Base-by-base conservation (phyloP, 2,329 filamentous ascomycete species). In the Pestalotiopsis sp. region DNA sequence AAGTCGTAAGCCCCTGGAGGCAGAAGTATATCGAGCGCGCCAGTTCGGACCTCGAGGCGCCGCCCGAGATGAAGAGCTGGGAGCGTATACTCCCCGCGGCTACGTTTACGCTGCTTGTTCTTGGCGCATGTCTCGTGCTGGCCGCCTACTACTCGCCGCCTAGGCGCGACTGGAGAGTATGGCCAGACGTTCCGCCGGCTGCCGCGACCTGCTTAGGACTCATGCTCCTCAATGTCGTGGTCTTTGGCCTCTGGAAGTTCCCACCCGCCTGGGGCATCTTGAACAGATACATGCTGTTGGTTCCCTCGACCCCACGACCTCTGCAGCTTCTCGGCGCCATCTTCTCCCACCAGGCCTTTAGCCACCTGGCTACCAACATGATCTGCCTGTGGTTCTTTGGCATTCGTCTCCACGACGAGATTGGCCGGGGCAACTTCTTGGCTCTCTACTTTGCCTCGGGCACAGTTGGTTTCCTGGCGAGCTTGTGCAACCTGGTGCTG, bases 401-500 rank as follows among this genome's bases (percentile, higher is more conserved):
- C 27, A 86, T 86, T 11, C 83, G 86, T 1, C 82, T 94, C 41
- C 91, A 93, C 79, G 90, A 93, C 70, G 90, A 94, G 73, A 81
- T 94, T 31, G 92, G 91, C 12, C 85, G 92, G 12, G 90, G 87
- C 14, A 85, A 87, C 67, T 94, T 94, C 79, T 80, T 94, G 23
- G 86, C 90, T n/a, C 80, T 93, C 39, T 93, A 91, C 78, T 71
- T 92, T 39, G 81, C 85, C 7, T 85, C 85, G 6, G 91, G 91
- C 66, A 82, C 84, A 1, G 58, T 89, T 1, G 89, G 87, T 9
- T 89, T 88, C 69, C 85, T 90, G 70, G 81, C 84, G n/a, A 89
- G 87, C 59, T 81, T 94, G 69, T 74, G 81, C 36, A 78, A 79
- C 61, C 82, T 86, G 68, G 85, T 87, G 61, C 76, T 87, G 66